Conservation (phyloP, 805 yeast genomes). For the Cyberlindnera bimundalis region DNA sequence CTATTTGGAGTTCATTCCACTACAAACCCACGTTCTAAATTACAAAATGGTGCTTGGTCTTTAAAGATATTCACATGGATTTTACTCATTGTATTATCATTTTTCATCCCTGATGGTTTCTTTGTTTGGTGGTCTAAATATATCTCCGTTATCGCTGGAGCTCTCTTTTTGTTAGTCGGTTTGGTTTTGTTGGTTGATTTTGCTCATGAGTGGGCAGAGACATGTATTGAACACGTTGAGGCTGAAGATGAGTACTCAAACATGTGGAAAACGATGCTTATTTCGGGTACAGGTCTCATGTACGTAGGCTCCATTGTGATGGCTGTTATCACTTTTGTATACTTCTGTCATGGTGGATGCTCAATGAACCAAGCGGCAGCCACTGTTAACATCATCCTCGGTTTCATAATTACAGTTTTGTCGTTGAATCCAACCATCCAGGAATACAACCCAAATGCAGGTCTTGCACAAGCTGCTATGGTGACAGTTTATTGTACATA, state of each 20-base stretch:
- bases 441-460: slow-evolving; percentile 92
- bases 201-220: slow-evolving; percentile 99
- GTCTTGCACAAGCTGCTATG: slow-evolving; percentile 95
- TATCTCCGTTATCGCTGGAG: slow-evolving; percentile 79
- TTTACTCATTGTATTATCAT: slow-evolving; percentile 54
- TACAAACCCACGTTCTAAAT: slow-evolving; percentile 67
- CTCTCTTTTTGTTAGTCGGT: slow-evolving; percentile 85
- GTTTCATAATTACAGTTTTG: slow-evolving; percentile 59
- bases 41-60: slow-evolving; percentile 94
- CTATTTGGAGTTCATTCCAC: slow-evolving; percentile 76
- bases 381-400: slow-evolving; percentile 65
- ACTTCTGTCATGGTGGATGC: slow-evolving; percentile 81
- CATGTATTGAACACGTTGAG: slow-evolving; percentile 87
- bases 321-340: slow-evolving; percentile 75
- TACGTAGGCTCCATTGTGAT: slow-evolving; percentile 68
- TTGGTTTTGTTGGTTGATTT: slow-evolving; percentile 87
- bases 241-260: slow-evolving; percentile 56
- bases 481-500: slow-evolving; percentile 93
- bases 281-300: slow-evolving; percentile 88
- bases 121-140: slow-evolving; percentile 90
- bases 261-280: slow-evolving; percentile 76
- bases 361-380: slow-evolving; percentile 87
- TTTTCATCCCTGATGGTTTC: slow-evolving; percentile 81
- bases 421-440: slow-evolving; percentile 83
- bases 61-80: slow-evolving; percentile 63